Evolutionary conservation across 108 stramenopile genomes (phyloP).

Genomic region (Stephanodiscus minutulus): DNA sequence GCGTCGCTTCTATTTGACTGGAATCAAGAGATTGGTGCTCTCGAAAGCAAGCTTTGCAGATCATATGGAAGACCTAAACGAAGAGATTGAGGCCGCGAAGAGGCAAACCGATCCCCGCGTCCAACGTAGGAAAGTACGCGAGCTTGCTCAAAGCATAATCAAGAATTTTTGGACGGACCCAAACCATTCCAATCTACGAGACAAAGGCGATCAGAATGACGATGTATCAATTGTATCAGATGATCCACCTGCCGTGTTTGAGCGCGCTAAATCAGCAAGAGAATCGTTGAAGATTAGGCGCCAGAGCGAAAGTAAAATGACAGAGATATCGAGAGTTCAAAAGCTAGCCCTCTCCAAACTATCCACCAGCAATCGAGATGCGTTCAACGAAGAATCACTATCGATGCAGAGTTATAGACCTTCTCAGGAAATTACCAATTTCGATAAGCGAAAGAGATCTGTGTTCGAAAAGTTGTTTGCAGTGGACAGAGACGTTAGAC

Average conservation of each 20-base stretch:
- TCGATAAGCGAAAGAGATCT: conserved; percentile 71
- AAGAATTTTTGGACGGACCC: conserved; percentile 51
- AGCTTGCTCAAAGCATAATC: conserved; percentile 68
- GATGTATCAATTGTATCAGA: conserved; percentile 55
- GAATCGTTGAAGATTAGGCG: conserved; percentile 48
- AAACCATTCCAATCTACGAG: conserved; percentile 3
- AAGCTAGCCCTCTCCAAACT: conserved; percentile 56
- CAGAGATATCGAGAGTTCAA: conserved; percentile 40
- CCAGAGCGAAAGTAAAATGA: conserved; percentile 21
- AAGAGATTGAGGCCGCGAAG: conserved; percentile 19
- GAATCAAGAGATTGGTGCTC: conserved; percentile 25
- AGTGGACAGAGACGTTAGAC: conserved; percentile 75
- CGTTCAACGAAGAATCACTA: conserved; percentile 78
- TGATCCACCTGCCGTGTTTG: conserved; percentile 73
- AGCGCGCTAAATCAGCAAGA: conserved; percentile 64
- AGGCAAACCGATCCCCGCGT: conserved; percentile 39
- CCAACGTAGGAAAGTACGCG: conserved; percentile 64
- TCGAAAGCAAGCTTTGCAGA: conserved; percentile 26
- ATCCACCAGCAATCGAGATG: conserved; percentile 40
- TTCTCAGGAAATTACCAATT: conserved; percentile 44
- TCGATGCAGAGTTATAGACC: conserved; percentile 77
- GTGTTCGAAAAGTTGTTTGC: conserved; percentile 79
- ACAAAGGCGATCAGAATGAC: conserved; percentile 19
- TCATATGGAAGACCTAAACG: conserved; percentile 30
- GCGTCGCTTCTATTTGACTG: conserved; percentile 31